A percentile compares a stretch with the other conserved stretches of the same genome.
phyloP scores from a whole-genome alignment of 768 basidiomycete genomes.

The Tricholoma sp. region DNA sequence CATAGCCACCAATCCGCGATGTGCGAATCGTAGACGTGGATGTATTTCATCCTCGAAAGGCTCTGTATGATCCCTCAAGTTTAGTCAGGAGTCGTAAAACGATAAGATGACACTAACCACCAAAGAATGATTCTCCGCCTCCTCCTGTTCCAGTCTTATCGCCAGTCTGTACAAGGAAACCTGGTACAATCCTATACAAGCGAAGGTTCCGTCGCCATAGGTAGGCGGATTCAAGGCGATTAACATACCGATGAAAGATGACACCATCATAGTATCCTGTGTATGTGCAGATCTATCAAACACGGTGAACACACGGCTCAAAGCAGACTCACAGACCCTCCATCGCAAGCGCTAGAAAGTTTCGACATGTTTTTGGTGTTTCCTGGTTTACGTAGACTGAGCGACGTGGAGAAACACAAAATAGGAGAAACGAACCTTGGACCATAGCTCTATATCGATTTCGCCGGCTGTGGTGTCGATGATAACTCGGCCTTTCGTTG shows the following conservation, averaged over 20 bases:
- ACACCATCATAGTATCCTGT: constrained; percentile 94
- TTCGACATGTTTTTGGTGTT: constrained; percentile 91
- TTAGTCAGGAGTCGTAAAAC: background rate
- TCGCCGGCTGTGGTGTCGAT: constrained; percentile 87
- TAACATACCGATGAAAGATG: constrained; percentile 79
- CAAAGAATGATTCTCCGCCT: constrained; percentile 94
- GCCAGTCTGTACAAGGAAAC: constrained; percentile 93
- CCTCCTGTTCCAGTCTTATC: constrained; percentile 88
- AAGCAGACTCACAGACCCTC: constrained; percentile 59
- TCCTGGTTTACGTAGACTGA: constrained; percentile 44
- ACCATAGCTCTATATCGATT: constrained; percentile 88
- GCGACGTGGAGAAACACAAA: background rate
- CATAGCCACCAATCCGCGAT: constrained; percentile 92
- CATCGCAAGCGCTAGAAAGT: constrained; percentile 84
- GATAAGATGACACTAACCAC: constrained; percentile 43
- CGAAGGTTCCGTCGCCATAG: background rate
- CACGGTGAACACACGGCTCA: background rate
- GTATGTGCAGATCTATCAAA: background rate
- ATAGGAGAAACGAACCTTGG: constrained; percentile 54
- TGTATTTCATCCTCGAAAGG: constrained; percentile 95
- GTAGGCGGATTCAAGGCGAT: background rate
- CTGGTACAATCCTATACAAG: constrained; percentile 61
- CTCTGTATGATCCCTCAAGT: constrained; percentile 40
- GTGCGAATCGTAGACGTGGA: constrained; percentile 80
- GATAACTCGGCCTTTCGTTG: constrained; percentile 82